Conservation (phyloP, 169 alveolate genomes). For the Theileria luwenshuni region DNA sequence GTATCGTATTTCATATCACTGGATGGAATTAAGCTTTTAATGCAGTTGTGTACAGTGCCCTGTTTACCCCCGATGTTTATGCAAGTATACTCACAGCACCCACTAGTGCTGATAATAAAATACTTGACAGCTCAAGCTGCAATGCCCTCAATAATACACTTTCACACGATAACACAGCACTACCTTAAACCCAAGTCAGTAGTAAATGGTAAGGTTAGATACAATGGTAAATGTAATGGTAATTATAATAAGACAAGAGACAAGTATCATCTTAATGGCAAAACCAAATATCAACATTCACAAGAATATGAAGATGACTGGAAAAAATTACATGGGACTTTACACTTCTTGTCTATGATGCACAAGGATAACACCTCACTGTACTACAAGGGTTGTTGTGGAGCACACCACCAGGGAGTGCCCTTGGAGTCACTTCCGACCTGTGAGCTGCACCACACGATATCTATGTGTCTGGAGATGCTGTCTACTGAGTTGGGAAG, state of each 20-base stretch:
- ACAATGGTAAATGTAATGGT: not conserved
- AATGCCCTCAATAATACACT: slow-evolving; percentile 43
- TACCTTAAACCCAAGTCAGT: slow-evolving; percentile 1
- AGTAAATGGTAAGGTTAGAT: not conserved
- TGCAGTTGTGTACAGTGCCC: slow-evolving; percentile 61
- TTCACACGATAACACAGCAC: slow-evolving; percentile 37
- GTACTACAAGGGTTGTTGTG: slow-evolving; percentile 51
- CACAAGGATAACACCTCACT: slow-evolving; percentile 34
- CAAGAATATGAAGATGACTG: slow-evolving; percentile 11
- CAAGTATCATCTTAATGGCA: not conserved
- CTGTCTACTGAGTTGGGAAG: slow-evolving; percentile 29
- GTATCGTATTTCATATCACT: slow-evolving; percentile 42
- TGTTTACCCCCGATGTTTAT: slow-evolving; percentile 62
- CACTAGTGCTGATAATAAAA: slow-evolving; percentile 45
- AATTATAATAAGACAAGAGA: not conserved
- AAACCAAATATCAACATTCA: not conserved
- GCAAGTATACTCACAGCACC: slow-evolving; percentile 61
- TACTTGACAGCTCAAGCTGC: slow-evolving; percentile 38
- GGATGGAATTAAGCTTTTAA: slow-evolving; percentile 54
- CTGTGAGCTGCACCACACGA: slow-evolving; percentile 57
- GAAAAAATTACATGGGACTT: slow-evolving; percentile 41
- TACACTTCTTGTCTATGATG: slow-evolving; percentile 30
- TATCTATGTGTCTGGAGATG: slow-evolving; percentile 23
- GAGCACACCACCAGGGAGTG: slow-evolving; percentile 43
- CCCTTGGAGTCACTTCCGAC: slow-evolving; percentile 14